Base-by-base conservation (phyloP, 192 early-diverging fungal genomes). In the Gorgonomyces haynaldii region DNA sequence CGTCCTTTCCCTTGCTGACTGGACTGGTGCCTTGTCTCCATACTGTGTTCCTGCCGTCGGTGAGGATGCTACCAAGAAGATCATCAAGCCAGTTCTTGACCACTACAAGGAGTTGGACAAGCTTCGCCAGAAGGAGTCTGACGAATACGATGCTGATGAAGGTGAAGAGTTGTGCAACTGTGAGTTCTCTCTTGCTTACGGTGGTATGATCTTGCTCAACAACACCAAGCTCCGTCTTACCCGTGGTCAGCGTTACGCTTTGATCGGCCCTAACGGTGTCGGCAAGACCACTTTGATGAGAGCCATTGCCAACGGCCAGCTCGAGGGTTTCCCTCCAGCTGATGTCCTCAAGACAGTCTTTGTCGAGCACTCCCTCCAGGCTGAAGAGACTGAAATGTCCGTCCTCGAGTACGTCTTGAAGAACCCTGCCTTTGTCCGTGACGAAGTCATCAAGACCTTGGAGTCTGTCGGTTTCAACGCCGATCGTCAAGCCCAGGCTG, bases 241-340 rank as follows among this genome's bases (percentile, higher is more conserved):
- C 54, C 76, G 82, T 70, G 84, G 84, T 65, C 69, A 79, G 50
- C 79, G 81, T 57, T 89, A 89, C 66, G 84, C 81, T 78, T 74
- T 89, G 40, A 72, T 73, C 60, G 86, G 82, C 52, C 75, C 77
- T 57, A 87, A 88, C 75, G 86, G 85, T 66, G 72, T 67, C 62
- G 86, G 86, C 56, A 89, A 89, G 69, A 78, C 83, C 24, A 88
- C 86, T 38, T 72, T 89, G 43, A 83, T 89, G 82, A 69, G 84
- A 43, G 81, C 86, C 60, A 89, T 89, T 58, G 83, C 83, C 50
- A 81, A 81, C 44, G 83, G 81, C 21, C 78, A 84, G 59, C 64
- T 89, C 44, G 82, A 85, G 48, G 81, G 81, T 38, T 88, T 88
- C 80, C 86, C 86, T 27, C 73, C 80, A 17, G 60, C 79, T 5